Evolutionary conservation across 2,329 filamentous ascomycete genomes (phyloP), one percentile per base, ranked within the genome.

Genomic region (Alternaria triticina): DNA sequence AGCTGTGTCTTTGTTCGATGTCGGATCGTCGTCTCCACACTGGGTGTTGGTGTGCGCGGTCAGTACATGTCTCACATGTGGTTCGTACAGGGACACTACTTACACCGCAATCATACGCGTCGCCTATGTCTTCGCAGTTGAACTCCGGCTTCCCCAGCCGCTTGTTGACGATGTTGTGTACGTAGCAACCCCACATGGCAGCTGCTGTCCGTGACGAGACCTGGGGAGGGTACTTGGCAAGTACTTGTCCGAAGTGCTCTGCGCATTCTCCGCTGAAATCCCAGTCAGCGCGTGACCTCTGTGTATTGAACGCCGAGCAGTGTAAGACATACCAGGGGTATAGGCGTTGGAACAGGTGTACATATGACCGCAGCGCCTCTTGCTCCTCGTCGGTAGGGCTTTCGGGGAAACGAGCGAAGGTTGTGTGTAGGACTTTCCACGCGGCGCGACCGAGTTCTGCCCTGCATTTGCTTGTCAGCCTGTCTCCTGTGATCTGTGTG

Each of bases 351-450:
- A 90, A 90, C 7, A 90, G 81, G 73, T 89, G 86, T 59, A 90
- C 85, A 72, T 87, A 90, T 57, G 84, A 85, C 60, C 85, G 83
- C 65, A 90, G 74, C 5, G 88, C 86, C 54, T 85, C 82, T 70
- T 86, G 85, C 74, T 90, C 87, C 59, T 90, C 88, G 22, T 82
- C 77, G 0, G 85, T 87, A 3, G 88, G 88, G 62, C 86, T 84
- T 71, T 90, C 88, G 12, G 88, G 88, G 73, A 89, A 90, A 67
- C 87, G 84, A 57, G 87, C 87, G 82, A 90, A 89, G 62, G 88
- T 88, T 17, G 88, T 90, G 76, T 90, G 88, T 67, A 90, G 84
- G 67, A 89, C 83, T 72, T 89, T 89, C 88, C 88, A 90, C 36
- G 88, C 86, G 60, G 88, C 86, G 65, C 88, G 85, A 65, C 88